phyloP scores from a whole-genome alignment of 441 rosid genomes.

The Gossypium schwendimanii region DNA sequence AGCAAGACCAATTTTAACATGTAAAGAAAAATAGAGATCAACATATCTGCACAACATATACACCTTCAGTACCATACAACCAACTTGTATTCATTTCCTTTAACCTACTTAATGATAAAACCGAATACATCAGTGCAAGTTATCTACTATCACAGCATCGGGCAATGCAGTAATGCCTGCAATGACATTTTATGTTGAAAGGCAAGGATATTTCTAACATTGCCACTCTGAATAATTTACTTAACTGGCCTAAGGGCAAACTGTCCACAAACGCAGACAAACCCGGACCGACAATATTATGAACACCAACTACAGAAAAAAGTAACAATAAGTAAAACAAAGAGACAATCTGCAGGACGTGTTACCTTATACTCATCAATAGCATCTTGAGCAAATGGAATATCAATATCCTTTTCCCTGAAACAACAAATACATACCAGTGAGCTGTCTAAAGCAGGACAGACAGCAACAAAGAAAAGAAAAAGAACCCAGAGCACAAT shows the following conservation, averaged over 20 bases:
- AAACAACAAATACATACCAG: conserved; percentile 18
- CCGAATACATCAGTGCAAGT: neutral
- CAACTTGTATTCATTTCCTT: neutral
- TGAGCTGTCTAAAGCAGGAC: neutral
- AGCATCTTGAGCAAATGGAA: conserved; percentile 86
- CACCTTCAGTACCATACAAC: neutral
- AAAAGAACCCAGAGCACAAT: conserved; percentile 5
- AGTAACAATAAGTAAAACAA: neutral
- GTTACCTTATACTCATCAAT: conserved; percentile 94
- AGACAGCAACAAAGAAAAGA: neutral
- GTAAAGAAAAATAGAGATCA: neutral
- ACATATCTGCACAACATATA: neutral
- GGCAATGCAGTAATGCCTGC: neutral
- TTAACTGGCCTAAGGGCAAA: neutral
- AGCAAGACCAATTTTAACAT: neutral
- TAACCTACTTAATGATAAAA: neutral
- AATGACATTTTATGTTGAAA: neutral
- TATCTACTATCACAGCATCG: neutral
- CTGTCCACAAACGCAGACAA: neutral
- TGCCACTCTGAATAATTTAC: neutral
- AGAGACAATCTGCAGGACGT: neutral
- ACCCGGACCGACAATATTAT: neutral
- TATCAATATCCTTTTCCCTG: conserved; percentile 96
- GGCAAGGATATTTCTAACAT: neutral
- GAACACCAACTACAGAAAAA: neutral